A percentile compares a stretch with the other conserved stretches of the same genome.
Evolutionary conservation across 2,329 filamentous ascomycete species (phyloP).

Genomic region (Rhynchosporium graminicola): DNA sequence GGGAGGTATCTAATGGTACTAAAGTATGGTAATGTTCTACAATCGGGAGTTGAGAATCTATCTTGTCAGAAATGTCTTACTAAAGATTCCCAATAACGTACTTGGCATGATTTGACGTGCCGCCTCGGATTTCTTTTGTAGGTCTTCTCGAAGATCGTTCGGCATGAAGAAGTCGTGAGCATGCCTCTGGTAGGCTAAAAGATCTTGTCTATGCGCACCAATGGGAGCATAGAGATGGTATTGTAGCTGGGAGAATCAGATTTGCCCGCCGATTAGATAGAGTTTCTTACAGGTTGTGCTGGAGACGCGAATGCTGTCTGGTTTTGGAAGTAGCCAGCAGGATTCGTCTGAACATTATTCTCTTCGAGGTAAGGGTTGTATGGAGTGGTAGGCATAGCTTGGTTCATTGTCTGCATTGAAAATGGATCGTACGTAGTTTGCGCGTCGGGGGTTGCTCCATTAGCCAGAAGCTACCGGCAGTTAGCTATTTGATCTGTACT

Average conservation of each 20-base stretch:
- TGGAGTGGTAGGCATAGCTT: constrained; percentile 52
- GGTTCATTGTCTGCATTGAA: constrained; percentile 57
- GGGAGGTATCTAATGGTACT: constrained; percentile 80
- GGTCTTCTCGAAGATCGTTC: constrained; percentile 81
- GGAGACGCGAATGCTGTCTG: constrained; percentile 55
- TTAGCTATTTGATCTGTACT: constrained; percentile 26
- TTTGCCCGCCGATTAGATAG: background rate
- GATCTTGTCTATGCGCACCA: constrained; percentile 77
- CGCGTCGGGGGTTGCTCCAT: constrained; percentile 53
- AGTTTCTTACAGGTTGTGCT: constrained; percentile 56
- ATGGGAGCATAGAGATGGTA: constrained; percentile 93
- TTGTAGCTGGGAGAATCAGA: constrained; percentile 59
- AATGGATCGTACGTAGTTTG: constrained; percentile 64
- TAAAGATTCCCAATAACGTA: constrained; percentile 42
- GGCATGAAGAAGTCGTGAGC: constrained; percentile 91
- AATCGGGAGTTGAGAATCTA: constrained; percentile 69
- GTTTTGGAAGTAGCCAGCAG: constrained; percentile 67
- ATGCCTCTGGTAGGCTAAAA: constrained; percentile 81
- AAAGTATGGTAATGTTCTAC: constrained; percentile 91
- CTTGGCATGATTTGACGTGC: constrained; percentile 82
- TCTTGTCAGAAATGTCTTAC: constrained; percentile 23
- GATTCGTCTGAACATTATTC: constrained; percentile 53
- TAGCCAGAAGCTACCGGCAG: constrained; percentile 44
- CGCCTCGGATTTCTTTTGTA: constrained; percentile 86
- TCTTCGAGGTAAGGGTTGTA: constrained; percentile 82